These are phyloP conservation scores for Cylindrotheca fusiformis DNA, from an alignment of 108 stramenopile genomes.

Conservation along the genomic window DNA sequence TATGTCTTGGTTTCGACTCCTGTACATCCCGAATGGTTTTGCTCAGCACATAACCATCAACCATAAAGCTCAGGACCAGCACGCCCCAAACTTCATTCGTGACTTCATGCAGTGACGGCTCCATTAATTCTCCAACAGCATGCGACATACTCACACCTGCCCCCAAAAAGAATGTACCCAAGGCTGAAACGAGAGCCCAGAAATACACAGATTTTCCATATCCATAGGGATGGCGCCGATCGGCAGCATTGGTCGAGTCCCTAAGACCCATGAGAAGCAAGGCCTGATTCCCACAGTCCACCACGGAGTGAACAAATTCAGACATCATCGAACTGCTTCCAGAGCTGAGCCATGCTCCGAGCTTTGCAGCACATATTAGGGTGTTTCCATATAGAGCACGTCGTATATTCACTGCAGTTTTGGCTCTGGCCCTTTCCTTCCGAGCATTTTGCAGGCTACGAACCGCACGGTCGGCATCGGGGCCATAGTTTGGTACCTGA, in stretches of 20 bases:
- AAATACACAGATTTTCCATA: conserved; percentile 75
- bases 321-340: conserved; percentile 93
- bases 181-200: conserved; percentile 91
- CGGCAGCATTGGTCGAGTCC: conserved; percentile 71
- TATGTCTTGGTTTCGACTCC: conserved; percentile 44
- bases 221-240: conserved; percentile 88
- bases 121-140: conserved; percentile 65
- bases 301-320: conserved; percentile 93
- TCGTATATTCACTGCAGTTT: conserved; percentile 58
- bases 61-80: conserved; percentile 70
- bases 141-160: conserved; percentile 91
- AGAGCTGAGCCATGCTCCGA: conserved; percentile 81
- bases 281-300: conserved; percentile 94
- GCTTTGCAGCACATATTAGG: conserved; percentile 85
- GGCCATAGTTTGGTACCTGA: conserved; percentile 31
- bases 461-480: conserved; percentile 29
- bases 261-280: conserved; percentile 86
- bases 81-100: conserved; percentile 87
- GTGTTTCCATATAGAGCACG: conserved; percentile 90
- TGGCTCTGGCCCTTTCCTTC: conserved; percentile 40
- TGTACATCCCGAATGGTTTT: conserved; percentile 70
- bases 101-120: conserved; percentile 64
- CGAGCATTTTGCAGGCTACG: conserved; percentile 24
- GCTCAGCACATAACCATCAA: conserved; percentile 88
- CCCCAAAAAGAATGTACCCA: conserved; percentile 94